Evolutionary conservation across 2,329 filamentous ascomycete species (phyloP), one percentile per base, ranked within the genome.

Genomic region (Biscogniauxia sp.): DNA sequence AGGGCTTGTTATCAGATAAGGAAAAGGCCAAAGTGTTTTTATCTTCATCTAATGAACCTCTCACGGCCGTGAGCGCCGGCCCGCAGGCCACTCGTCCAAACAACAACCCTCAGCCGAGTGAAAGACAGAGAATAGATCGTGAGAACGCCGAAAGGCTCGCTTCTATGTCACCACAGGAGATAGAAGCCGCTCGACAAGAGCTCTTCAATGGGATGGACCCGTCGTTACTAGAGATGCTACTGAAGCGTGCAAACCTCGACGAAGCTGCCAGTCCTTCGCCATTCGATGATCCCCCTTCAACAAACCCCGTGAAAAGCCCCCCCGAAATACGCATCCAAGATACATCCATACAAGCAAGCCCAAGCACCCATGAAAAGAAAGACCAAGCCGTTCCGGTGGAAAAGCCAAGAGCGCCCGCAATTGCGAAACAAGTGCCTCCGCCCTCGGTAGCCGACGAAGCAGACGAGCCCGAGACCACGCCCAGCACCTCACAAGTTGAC

Each of bases 151-250:
- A 87, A 60, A 85, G 84, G 62, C 75, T 99, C 53, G 88, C 87
- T 15, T 80, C 82, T 25, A 97, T 99, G 95, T 90, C 90, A 1
- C 78, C 86, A 0, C 84, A 86, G 45, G 92, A 97, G 75, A 96
- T 98, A 61, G 87, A 90, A 63, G 82, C 88, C 67, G 93, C 95
- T 62, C 86, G 89, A 51, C 82, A 86, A 61, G 94, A 98, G 66
- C 79, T 99, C n/a, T 82, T 96, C 72, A 83, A 81, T n/a, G 86
- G 84, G 7, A 76, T 98, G 57, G 89, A 92, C 64, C 89, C 93
- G 1, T 84, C 84, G 0, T 78, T 97, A 32, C 80, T 99, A 5
- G 84, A 96, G 71, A 86, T 86, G 66, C 80, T 99, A 19, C 81
- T 98, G 23, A 84, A 84, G 64, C 83, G 91, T 63, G 89, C 93